Evolutionary conservation across 495 filamentous ascomycete genomes (phyloP), one percentile per base, ranked within the genome.

Genomic region (Penicillium roqueforti): DNA sequence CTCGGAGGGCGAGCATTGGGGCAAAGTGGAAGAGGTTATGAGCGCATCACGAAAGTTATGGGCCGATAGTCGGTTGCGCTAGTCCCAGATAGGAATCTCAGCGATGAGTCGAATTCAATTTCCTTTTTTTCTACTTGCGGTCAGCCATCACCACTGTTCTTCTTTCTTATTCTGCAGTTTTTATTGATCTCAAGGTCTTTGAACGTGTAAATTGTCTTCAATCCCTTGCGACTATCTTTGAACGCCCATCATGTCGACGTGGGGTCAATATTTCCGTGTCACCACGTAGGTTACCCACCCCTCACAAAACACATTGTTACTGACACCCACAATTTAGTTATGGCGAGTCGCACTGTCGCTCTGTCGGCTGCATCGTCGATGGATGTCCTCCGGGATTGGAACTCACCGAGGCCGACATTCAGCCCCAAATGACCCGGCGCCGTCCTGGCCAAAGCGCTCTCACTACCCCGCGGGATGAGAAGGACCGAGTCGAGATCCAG

Each of bases 381-480:
- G 89, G 89, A 47, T 86, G 82, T 64, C 93, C 93, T 7, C 91
- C 93, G 0, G 91, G 92, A 57, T 87, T 98, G 80, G 75, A 86
- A 58, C 82, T 97, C 67, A 88, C 86, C 45, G 92, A 96, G 71
- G 80, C 76, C 53, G 91, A 96, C 67, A 93, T 98, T 65, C 93
- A 98, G 72, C 88, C 90, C 38, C 93, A 97, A 71, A 86, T 98
- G 82, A 95, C 87, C 26, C 85, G 95, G 54, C 80, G 93, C 54
- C 82, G 93, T 38, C 93, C 93, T 10, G 93, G 93, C 37, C 95
- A 98, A 71, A 89, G 84, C 62, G 85, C 83, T 39, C 83, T 98
- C 59, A 92, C 91, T 4, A 98, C 93, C 26, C 93, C 95, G 32
- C 84, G 93, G 34, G 81, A 97, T 65, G 93, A 98, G 71, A 92